Conservation (phyloP, 179 eudicot species). For the Amaranthus tricolor region DNA sequence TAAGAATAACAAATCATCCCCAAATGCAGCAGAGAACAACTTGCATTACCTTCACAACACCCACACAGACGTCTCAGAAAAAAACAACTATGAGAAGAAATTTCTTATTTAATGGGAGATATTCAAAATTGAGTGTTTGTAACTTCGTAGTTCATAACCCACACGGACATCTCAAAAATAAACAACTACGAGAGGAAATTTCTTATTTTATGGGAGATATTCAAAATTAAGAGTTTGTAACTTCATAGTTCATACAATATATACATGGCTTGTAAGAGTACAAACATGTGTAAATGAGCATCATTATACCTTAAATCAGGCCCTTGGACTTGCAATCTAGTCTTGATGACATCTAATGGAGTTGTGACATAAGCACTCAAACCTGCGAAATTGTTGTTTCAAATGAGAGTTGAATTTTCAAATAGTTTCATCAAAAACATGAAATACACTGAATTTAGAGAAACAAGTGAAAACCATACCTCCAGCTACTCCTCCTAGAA, state of each 20-base stretch:
- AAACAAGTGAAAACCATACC: conserved; percentile 39
- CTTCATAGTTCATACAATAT: background rate
- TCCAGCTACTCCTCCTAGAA: conserved; percentile 90
- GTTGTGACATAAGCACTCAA: conserved; percentile 91
- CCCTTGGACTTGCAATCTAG: conserved; percentile 95
- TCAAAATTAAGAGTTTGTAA: background rate
- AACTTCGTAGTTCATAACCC: too few species aligned
- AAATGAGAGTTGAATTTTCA: background rate
- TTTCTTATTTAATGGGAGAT: too few species aligned
- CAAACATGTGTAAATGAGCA: conserved; percentile 2
- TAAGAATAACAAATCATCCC: background rate
- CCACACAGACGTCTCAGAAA: background rate
- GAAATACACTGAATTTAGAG: background rate
- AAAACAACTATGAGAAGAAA: background rate
- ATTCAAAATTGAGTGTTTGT: too few species aligned
- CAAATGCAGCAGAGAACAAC: background rate
- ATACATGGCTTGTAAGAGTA: conserved; percentile 3
- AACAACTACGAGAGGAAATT: background rate
- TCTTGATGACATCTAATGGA: conserved; percentile 89
- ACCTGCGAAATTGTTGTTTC: conserved; percentile 40
- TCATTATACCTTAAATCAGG: conserved; percentile 54
- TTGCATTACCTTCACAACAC: background rate
- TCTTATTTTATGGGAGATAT: background rate
- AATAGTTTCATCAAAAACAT: background rate
- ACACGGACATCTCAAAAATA: background rate